These are phyloP conservation scores for Cucurbita ficifolia DNA, from an alignment of 306 rosid genomes.

Conservation along the genomic window DNA sequence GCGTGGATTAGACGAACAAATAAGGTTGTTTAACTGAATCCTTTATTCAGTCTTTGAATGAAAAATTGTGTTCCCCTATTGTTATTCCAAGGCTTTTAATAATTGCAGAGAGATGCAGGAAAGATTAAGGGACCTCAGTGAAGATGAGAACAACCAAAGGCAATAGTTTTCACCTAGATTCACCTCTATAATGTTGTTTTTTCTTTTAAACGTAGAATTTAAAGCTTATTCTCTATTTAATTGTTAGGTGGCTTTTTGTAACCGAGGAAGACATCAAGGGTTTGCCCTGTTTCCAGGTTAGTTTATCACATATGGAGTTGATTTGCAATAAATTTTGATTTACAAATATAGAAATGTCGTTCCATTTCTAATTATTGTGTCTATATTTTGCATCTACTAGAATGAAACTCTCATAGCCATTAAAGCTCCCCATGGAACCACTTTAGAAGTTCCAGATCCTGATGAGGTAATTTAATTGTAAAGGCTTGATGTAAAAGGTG, in stretches of 20 bases:
- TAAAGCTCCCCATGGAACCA: slow-evolving; percentile 97
- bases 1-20: slow-evolving; percentile 57
- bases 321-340: not conserved
- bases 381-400: slow-evolving; percentile 28
- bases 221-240: not conserved
- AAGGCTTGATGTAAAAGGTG: not conserved
- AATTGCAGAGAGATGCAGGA: slow-evolving; percentile 89
- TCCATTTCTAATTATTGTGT: not conserved
- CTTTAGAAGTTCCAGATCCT: slow-evolving; percentile 96
- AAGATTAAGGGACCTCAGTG: slow-evolving; percentile 65
- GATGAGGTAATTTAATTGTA: slow-evolving; percentile 61
- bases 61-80: not conserved
- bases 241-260: slow-evolving; percentile 72
- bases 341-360: not conserved
- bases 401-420: slow-evolving; percentile 94
- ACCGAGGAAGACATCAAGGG: slow-evolving; percentile 94
- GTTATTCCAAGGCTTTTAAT: slow-evolving; percentile 13
- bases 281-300: slow-evolving; percentile 81
- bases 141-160: slow-evolving; percentile 83
- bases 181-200: not conserved
- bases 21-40: slow-evolving; percentile 41
- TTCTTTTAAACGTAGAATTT: not conserved
- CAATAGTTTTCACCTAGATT: slow-evolving; percentile 13
- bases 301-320: not conserved
- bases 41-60: slow-evolving; percentile 11